Evolutionary conservation across 2,329 filamentous ascomycete genomes (phyloP).

Genomic region (Claviceps sp.): DNA sequence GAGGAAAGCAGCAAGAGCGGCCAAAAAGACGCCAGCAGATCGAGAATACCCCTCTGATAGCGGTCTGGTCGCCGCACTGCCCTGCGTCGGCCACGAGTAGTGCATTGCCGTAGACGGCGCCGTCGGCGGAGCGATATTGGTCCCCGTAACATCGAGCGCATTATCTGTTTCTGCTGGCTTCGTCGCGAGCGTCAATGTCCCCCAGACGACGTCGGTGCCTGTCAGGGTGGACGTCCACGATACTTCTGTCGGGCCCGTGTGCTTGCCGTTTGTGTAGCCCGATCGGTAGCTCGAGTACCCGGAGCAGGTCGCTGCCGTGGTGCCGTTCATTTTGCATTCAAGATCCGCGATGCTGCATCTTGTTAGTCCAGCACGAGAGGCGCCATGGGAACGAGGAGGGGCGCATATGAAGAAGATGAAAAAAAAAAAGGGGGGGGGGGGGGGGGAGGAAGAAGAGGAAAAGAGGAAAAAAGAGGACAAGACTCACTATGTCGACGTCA

Average conservation of each 20-base stretch:
- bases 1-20: background rate
- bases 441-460: background rate
- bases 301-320: conserved; percentile 32
- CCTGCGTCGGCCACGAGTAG: conserved; percentile 4
- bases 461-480: background rate
- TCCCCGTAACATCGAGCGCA: conserved; percentile 12
- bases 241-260: conserved; percentile 29
- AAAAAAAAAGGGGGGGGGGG: too few relatives aligned
- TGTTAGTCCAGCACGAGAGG: background rate
- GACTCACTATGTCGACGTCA: conserved; percentile 29
- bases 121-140: conserved; percentile 7
- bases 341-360: conserved; percentile 28
- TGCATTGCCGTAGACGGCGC: conserved; percentile 6
- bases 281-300: conserved; percentile 32
- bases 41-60: background rate
- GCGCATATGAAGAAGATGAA: too few relatives aligned
- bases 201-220: conserved; percentile 29
- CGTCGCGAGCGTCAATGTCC: conserved; percentile 28
- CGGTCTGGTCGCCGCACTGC: background rate
- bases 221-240: conserved; percentile 32
- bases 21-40: background rate
- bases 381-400: background rate
- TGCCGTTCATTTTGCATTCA: conserved; percentile 27
- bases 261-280: conserved; percentile 23
- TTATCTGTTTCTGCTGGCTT: conserved; percentile 20